Evolutionary conservation across 2,329 filamentous ascomycete genomes (phyloP), one percentile per base, ranked within the genome.

Genomic region (Pseudomassariella vexata): DNA sequence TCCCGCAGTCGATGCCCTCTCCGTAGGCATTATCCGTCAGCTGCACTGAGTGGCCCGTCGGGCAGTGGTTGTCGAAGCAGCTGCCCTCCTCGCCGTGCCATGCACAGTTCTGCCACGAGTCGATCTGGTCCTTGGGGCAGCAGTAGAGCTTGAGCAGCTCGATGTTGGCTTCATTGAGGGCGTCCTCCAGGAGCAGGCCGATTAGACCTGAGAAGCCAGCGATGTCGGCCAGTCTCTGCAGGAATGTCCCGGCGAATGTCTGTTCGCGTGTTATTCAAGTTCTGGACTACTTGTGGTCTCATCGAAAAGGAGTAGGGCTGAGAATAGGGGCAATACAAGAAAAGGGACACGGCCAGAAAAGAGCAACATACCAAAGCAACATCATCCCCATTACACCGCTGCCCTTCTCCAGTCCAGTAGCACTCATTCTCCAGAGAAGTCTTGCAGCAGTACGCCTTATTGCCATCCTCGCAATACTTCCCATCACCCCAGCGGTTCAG

Each of bases 31-130:
- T 40, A 22, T 49, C 44, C 6, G 52, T 46, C 15, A 57, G 41
- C 36, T 55, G 42, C 19, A 50, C 48, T 6, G 44, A 37, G 14
- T 44, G 32, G 15, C 39, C 44, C 20, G 40, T 41, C 0, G 41
- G 40, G 22, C 54, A 60, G 36, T 57, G 47, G 39, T 48, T 49
- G 19, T 60, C 52, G 34, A 50, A 56, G 37, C 52, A 60, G 28
- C 31, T 50, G 8, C 49, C 52, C 1, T 47, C 42, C 26, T 59
- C 39, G 11, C 56, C 56, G 17, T 56, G 41, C 57, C 54, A 62
- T 9, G 34, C 31, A 38, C 53, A 60, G 40, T 56, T 55, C 29
- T 46, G 46, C 47, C 45, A 58, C 9, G 45, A 32, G 7, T 47
- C 37, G 10, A 37, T 26, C 6, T 55, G 45, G 15, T 49, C 40